Evolutionary conservation across 768 basidiomycete species (phyloP).

Genomic region (Trametes sanguinea): DNA sequence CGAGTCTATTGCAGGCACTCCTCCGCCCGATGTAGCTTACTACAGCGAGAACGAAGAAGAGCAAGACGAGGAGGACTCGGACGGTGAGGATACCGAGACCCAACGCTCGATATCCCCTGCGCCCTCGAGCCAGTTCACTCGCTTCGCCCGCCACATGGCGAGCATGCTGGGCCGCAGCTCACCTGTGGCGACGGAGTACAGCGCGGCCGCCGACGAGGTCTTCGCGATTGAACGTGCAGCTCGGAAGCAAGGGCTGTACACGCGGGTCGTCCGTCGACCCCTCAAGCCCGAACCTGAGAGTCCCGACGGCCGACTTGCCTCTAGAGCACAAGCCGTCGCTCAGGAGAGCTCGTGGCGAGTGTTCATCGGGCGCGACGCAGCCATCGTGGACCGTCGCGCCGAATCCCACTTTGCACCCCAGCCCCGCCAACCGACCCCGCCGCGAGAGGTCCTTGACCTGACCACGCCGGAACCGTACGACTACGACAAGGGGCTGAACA

Average conservation of each 20-base stretch:
- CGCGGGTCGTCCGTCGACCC: conserved; percentile 27
- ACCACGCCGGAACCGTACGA: conserved; percentile 24
- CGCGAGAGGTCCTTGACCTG: conserved; percentile 3
- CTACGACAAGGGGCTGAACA: conserved; percentile 10
- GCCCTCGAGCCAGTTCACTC: conserved; percentile 6
- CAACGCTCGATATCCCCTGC: conserved; percentile 13
- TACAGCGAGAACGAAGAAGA: conserved; percentile 1
- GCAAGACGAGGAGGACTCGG: conserved; percentile 1
- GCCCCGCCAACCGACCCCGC: conserved; percentile 26
- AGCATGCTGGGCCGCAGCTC: conserved; percentile 24
- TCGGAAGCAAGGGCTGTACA: conserved; percentile 31
- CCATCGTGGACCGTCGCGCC: conserved; percentile 27
- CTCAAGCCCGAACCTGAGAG: conserved; percentile 20
- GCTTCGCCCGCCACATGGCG: conserved; percentile 24
- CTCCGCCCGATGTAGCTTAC: background rate
- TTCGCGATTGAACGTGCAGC: conserved; percentile 31
- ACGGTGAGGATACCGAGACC: conserved; percentile 2
- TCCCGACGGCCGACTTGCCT: background rate
- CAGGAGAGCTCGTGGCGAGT: conserved; percentile 37
- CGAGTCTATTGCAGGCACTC: conserved; percentile 4
- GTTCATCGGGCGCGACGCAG: conserved; percentile 34
- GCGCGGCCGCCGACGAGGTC: conserved; percentile 31
- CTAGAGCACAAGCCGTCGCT: conserved; percentile 2
- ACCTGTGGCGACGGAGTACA: conserved; percentile 36
- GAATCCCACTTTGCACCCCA: background rate